Evolutionary conservation across 2,329 filamentous ascomycete genomes (phyloP), one percentile per base, ranked within the genome.

Genomic region (Fusarium nanum): DNA sequence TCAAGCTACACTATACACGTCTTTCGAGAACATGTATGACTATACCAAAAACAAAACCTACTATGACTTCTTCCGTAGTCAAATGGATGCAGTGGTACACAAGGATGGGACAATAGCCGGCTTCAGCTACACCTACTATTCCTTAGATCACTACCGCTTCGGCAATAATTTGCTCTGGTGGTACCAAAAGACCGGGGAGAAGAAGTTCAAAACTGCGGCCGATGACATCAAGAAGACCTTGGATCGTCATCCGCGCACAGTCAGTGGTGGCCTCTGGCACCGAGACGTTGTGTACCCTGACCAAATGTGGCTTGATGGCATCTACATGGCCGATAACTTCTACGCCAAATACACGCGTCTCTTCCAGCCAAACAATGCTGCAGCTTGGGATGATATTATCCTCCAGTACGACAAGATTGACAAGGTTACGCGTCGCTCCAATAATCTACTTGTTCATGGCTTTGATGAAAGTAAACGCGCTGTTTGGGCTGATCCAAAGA

Each of bases 271-370:
- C 0, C 85, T 88, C 76, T 88, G 85, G 84, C 86, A 88, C 61
- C 69, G 74, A 1, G 73, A 79, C 18, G 76, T 82, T 42, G 75
- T 78, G 4, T 87, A 86, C 65, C 79, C 78, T 22, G 81, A 86
- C 61, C 84, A 88, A 73, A 87, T 87, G 86, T 88, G 86, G 85
- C 79, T 88, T 0, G 85, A 87, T 63, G 86, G 86, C 2, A 84
- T 85, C 25, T 86, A 80, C 75, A 85, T 85, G 83, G 82, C 82
- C 2, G 80, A 82, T 27, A 76, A 76, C 1, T 83, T 83, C 68
- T 83, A 82, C 47, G 80, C 82, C 3, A 76, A 76, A 34, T 84
- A 80, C 70, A 80, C 80, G 3, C 67, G 67, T 6, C 60, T 77
- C 12, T 83, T 81, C 53, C 77, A 83, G 18, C 62, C 64, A 0